These are phyloP conservation scores for Metschnikowia sp. DNA, from an alignment of 805 yeast genomes.

Conservation along the genomic window DNA sequence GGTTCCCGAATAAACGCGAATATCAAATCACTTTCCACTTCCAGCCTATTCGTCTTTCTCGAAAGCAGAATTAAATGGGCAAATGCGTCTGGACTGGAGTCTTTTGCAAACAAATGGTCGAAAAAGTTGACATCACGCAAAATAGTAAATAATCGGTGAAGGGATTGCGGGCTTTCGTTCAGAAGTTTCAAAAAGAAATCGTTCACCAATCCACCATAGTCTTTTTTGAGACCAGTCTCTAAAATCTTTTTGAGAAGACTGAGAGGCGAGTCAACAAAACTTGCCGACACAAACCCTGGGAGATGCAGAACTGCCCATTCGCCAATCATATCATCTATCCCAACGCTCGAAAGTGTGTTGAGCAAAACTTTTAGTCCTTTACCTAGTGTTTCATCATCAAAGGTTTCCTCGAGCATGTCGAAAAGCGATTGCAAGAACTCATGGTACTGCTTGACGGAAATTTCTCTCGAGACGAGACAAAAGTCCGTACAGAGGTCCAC, in stretches of 20 bases:
- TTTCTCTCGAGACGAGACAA: background rate
- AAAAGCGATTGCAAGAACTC: constrained; percentile 4
- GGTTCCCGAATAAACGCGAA: constrained; percentile 17
- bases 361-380: background rate
- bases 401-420: constrained; percentile 7
- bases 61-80: constrained; percentile 31
- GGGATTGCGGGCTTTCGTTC: constrained; percentile 15
- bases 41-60: constrained; percentile 18
- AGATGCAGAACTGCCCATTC: constrained; percentile 12
- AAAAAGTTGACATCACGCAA: constrained; percentile 1
- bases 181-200: constrained; percentile 30
- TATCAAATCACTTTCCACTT: constrained; percentile 21
- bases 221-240: background rate
- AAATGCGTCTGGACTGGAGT: constrained; percentile 23
- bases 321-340: background rate
- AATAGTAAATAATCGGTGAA: constrained; percentile 2
- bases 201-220: constrained; percentile 21
- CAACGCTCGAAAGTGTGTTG: background rate
- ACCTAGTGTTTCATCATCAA: constrained; percentile 3
- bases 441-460: background rate
- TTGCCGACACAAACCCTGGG: constrained; percentile 26
- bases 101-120: constrained; percentile 1
- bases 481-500: constrained; percentile 4
- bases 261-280: constrained; percentile 25
- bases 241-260: constrained; percentile 12